Conservation (phyloP, 441 rosid genomes). For the Brassica hybrid region DNA sequence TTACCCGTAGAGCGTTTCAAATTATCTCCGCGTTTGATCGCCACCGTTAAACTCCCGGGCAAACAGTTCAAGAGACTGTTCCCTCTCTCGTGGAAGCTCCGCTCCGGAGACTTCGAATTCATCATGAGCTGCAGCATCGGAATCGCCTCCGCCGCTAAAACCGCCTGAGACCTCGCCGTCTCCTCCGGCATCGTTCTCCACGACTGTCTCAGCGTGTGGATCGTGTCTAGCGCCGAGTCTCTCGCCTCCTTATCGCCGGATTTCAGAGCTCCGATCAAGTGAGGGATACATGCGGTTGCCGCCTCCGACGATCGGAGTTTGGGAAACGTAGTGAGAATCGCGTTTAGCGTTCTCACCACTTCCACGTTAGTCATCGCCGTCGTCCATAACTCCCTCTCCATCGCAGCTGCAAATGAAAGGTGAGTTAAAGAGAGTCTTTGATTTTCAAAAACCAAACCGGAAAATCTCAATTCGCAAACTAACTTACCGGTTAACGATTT, state of each 20-base stretch:
- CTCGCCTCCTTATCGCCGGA: conserved; percentile 79
- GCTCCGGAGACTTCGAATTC: conserved; percentile 74
- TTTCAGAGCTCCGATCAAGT: conserved; percentile 77
- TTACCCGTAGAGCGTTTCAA: conserved; percentile 61
- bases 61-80: conserved; percentile 80
- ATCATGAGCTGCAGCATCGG: conserved; percentile 77
- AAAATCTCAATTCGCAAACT: neutral
- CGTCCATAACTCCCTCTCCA: conserved; percentile 91
- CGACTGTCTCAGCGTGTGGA: conserved; percentile 76
- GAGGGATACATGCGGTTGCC: conserved; percentile 80
- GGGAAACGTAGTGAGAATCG: conserved; percentile 80
- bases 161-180: conserved; percentile 75
- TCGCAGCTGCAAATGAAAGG: conserved; percentile 60
- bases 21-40: conserved; percentile 81
- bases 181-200: conserved; percentile 86
- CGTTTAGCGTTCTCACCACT: conserved; percentile 77
- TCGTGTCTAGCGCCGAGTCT: conserved; percentile 77
- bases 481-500: conserved; percentile 77
- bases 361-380: conserved; percentile 73
- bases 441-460: neutral
- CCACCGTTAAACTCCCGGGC: conserved; percentile 89
- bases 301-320: conserved; percentile 90
- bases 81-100: conserved; percentile 79
- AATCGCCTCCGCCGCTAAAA: conserved; percentile 82
- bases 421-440: neutral